These are phyloP conservation scores for Daldinia sp. DNA, from an alignment of 2,329 filamentous ascomycete genomes.

Conservation along the genomic window DNA sequence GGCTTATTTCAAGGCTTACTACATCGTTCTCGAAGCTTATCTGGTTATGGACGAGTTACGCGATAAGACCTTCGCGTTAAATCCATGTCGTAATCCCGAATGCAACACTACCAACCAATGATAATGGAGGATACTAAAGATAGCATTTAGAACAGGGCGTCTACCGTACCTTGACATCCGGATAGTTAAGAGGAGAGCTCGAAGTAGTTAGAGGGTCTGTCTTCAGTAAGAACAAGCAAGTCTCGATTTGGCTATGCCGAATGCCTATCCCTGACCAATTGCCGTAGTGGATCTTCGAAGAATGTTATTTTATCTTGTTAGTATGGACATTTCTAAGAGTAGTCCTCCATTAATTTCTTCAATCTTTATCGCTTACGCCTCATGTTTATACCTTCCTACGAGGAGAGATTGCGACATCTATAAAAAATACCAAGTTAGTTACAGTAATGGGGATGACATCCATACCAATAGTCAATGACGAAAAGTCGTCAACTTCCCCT, in stretches of 20 bases:
- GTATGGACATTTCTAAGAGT: neutral
- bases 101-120: slow-evolving; percentile 30
- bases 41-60: neutral
- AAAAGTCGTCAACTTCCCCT: neutral
- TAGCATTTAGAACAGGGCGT: neutral
- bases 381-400: neutral
- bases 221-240: neutral
- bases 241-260: neutral
- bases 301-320: neutral
- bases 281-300: neutral
- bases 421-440: neutral
- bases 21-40: neutral
- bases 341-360: neutral
- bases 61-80: slow-evolving; percentile 25
- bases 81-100: slow-evolving; percentile 25
- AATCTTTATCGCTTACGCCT: neutral
- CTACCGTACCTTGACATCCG: neutral
- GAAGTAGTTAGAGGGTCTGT: neutral
- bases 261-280: neutral
- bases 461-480: neutral
- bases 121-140: neutral
- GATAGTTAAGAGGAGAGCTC: neutral
- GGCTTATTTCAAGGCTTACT: neutral
- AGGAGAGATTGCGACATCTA: neutral
- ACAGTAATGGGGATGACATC: neutral